phyloP scores from a whole-genome alignment of 139 green algal genomes.

The Micractinium sp. region DNA sequence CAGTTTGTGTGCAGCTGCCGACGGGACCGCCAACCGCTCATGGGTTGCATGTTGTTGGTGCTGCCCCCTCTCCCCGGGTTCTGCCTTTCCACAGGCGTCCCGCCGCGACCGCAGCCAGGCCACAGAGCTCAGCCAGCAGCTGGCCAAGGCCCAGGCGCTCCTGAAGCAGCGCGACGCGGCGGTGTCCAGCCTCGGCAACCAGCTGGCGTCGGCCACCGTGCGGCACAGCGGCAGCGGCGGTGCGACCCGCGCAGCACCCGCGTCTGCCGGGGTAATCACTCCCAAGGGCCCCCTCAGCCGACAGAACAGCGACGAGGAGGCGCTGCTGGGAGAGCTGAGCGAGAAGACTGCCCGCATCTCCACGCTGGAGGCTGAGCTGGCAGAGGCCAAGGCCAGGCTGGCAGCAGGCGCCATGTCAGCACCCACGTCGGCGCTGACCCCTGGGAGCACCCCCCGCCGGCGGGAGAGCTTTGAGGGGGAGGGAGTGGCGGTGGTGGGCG shows the following conservation, averaged over 20 bases:
- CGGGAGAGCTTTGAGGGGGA: constrained; percentile 12
- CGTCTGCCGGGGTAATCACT: neutral
- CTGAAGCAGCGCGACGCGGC: constrained; percentile 31
- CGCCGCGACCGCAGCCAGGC: neutral
- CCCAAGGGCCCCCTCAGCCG: constrained; percentile 10
- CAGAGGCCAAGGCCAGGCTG: neutral
- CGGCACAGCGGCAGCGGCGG: constrained; percentile 3
- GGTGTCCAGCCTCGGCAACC: neutral
- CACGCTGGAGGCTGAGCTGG: constrained; percentile 21
- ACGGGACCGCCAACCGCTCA: too few species aligned
- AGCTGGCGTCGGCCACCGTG: constrained; percentile 13
- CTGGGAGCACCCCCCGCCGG: neutral
- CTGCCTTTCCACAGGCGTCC: neutral
- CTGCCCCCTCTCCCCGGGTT: neutral
- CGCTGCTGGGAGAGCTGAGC: constrained; percentile 6
- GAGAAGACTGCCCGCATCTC: constrained; percentile 20
- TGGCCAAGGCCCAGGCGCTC: constrained; percentile 3
- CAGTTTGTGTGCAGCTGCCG: too few species aligned
- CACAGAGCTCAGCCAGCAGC: neutral
- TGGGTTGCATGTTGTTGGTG: too few species aligned
- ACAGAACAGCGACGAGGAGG: constrained; percentile 23
- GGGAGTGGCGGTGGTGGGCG: constrained; percentile 23
- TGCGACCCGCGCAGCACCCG: neutral
- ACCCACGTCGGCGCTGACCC: neutral
- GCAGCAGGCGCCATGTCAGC: neutral